Evolutionary conservation across 805 yeast species (phyloP).

Genomic region (Candida silvicultrix): DNA sequence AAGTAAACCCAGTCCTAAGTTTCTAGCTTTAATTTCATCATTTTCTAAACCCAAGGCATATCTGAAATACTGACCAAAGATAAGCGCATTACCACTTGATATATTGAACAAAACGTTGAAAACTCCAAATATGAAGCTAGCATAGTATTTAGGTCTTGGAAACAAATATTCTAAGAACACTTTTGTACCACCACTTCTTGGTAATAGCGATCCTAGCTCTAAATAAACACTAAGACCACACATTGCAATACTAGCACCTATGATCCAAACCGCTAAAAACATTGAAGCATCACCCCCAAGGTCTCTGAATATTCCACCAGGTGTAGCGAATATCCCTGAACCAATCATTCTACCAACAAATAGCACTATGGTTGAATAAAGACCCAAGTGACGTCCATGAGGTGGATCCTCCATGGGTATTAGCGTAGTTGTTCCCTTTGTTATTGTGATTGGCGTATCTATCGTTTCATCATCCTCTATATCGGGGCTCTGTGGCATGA

Average conservation of each 20-base stretch:
- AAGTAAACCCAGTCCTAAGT: slow-evolving; percentile 35
- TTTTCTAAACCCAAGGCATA: slow-evolving; percentile 35
- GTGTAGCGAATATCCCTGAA: background rate
- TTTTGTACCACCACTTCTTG: slow-evolving; percentile 69
- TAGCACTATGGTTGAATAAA: slow-evolving; percentile 1
- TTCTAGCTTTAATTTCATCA: slow-evolving; percentile 28
- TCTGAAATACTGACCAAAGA: slow-evolving; percentile 52
- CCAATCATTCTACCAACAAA: slow-evolving; percentile 3
- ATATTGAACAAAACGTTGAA: slow-evolving; percentile 49
- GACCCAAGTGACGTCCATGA: slow-evolving; percentile 5
- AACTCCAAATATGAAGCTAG: slow-evolving; percentile 40
- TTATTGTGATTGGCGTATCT: background rate
- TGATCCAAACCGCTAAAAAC: slow-evolving; percentile 54
- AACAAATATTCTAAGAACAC: slow-evolving; percentile 61
- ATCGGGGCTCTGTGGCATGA: background rate
- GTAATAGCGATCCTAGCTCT: slow-evolving; percentile 62
- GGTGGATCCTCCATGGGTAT: slow-evolving; percentile 3
- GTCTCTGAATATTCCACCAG: slow-evolving; percentile 27
- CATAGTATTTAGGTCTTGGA: slow-evolving; percentile 47
- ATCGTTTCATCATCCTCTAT: background rate
- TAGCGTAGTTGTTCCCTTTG: background rate
- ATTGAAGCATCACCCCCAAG: slow-evolving; percentile 60
- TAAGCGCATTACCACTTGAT: slow-evolving; percentile 45
- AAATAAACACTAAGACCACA: slow-evolving; percentile 59
- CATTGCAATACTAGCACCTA: slow-evolving; percentile 54